Evolutionary conservation across 2,329 filamentous ascomycete species (phyloP), one percentile per base, ranked within the genome.

Genomic region (Ophiosphaerella korrae): DNA sequence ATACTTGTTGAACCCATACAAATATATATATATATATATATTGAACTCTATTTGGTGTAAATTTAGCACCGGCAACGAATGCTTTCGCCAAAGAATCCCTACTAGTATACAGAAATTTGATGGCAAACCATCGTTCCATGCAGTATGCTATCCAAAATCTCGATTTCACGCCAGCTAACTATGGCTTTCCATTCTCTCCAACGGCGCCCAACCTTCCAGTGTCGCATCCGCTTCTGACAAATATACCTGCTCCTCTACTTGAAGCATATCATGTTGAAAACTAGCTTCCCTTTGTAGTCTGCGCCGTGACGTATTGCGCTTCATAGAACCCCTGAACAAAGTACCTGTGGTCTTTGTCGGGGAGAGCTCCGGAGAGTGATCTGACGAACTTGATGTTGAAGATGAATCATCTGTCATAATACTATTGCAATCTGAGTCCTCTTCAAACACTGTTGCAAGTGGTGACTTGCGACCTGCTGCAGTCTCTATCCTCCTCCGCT

Each of bases 121-220:
- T 9, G 16, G 14, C 5, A 6, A 6, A 41, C 3, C 6, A 8
- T 9, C 23, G 16, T 16, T 21, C 18, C 18, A 3, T 16, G 6
- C 18, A 26, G 5, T 3, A 29, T n/a, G 38, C 9, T 8, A 21
- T 24, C n/a, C 38, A 8, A 40, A n/a, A 8, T 40, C 7, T 4
- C 6, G 16, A 32, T 8, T 14, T 6, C 8, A n/a, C 12, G 18
- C 18, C 18, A 21, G 18, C 11, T n/a, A 24, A 21, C 36, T n/a
- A 11, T 26, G 42, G 53, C 58, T 67, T 48, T 39, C 38, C 7
- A 63, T 55, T 42, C 57, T 59, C 40, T 52, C 53, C 50, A 67
- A 42, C 13, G 58, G 60, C 34, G 52, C 49, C 33, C 62, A 50
- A 3, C 50, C 60, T 11, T 46, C 42, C 14, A 16, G 23, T 31